Evolutionary conservation across 2,329 filamentous ascomycete genomes (phyloP).

Genomic region (Dothistroma septosporum): DNA sequence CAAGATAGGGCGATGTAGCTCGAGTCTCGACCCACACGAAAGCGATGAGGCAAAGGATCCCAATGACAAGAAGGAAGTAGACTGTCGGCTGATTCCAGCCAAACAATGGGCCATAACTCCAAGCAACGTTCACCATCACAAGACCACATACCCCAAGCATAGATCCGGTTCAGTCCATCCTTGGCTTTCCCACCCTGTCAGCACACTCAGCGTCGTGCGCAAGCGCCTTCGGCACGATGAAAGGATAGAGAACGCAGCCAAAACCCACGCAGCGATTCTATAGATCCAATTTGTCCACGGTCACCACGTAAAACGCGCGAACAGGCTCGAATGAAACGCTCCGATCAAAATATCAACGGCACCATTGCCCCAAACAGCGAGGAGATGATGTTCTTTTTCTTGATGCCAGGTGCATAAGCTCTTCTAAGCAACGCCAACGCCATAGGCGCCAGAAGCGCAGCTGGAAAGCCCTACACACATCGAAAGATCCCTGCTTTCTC

Average conservation of each 20-base stretch:
- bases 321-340: constrained; percentile 33
- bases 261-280: constrained; percentile 26
- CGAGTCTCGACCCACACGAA: constrained; percentile 32
- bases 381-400: constrained; percentile 41
- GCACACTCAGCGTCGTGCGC: constrained; percentile 20
- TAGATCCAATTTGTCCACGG: constrained; percentile 34
- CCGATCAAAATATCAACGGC: constrained; percentile 35
- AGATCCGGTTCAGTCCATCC: constrained; percentile 29
- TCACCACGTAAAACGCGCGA: constrained; percentile 35
- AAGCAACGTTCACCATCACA: constrained; percentile 33
- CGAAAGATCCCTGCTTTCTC: constrained; percentile 31
- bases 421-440: constrained; percentile 37
- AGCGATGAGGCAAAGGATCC: constrained; percentile 26
- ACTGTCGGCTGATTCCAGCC: constrained; percentile 31
- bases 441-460: constrained; percentile 37
- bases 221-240: constrained; percentile 27
- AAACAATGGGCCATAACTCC: constrained; percentile 34
- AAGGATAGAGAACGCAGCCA: constrained; percentile 25
- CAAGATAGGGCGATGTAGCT: constrained; percentile 24
- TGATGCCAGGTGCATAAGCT: constrained; percentile 34
- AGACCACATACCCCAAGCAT: constrained; percentile 30
- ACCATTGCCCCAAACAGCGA: constrained; percentile 37
- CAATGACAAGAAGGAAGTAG: constrained; percentile 31
- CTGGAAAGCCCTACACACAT: constrained; percentile 39
- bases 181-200: constrained; percentile 11